A percentile compares a stretch with the other conserved stretches of the same genome.
Conservation (phyloP, 106 monocot species). For the Cymbidium sinense region DNA sequence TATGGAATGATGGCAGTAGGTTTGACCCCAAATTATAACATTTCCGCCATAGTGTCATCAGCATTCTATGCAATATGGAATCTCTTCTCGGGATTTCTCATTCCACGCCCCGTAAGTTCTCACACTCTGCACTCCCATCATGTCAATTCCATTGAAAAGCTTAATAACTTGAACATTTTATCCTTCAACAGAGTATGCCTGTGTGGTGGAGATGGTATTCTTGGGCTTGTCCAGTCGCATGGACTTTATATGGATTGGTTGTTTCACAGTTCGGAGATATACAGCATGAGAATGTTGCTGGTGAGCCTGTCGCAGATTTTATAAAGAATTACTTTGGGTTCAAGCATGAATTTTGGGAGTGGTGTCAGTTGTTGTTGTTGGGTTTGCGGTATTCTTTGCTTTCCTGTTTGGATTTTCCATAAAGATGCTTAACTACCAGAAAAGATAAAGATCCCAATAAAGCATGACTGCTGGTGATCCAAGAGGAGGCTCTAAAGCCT, state of each 20-base stretch:
- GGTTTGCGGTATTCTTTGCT: neutral
- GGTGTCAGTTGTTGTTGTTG: neutral
- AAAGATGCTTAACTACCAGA: conserved; percentile 74
- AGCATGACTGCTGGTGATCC: neutral
- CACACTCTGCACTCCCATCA: neutral
- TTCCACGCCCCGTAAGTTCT: neutral
- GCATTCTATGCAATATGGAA: neutral
- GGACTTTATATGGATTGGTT: neutral
- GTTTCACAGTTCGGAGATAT: neutral
- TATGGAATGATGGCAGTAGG: conserved; percentile 11
- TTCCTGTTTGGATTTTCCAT: conserved; percentile 28
- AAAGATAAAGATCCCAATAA: conserved; percentile 25
- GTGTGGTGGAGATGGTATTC: neutral
- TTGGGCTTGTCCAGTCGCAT: conserved; percentile 2
- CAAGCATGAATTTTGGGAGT: neutral
- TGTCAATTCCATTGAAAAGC: neutral
- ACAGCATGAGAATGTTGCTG: neutral
- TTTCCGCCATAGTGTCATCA: neutral
- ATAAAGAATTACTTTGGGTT: neutral
- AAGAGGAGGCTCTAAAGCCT: neutral
- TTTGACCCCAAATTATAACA: neutral
- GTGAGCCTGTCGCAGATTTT: neutral
- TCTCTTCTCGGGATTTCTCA: neutral
- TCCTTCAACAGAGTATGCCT: neutral
- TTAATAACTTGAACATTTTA: neutral